Base-by-base conservation (phyloP, 495 filamentous ascomycete species). In the Pseudomonodictys pantanalensis region DNA sequence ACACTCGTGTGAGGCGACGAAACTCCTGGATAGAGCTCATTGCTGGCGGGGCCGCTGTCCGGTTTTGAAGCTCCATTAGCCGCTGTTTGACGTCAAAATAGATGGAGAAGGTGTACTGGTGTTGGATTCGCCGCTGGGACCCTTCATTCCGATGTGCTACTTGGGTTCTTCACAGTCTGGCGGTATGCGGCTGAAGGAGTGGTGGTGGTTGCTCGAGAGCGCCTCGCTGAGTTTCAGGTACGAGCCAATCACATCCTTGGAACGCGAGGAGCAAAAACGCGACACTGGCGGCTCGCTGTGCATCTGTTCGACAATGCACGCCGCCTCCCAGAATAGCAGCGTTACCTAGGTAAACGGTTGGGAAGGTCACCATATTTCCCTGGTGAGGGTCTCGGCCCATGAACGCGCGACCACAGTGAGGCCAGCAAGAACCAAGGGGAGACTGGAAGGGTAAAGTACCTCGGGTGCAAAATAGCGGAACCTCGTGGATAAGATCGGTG, bases 61-160 rank as follows among this genome's bases (percentile, higher is more conserved):
- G 28, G 52, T 56, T 67, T 67, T 62, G 64, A 63, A 60, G 64
- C 59, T 60, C 55, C 23, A 23, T 38, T 67, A 67, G 60, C 54
- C 64, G 64, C 64, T 67, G 64, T 67, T 64, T 67, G 56, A 64
- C 54, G 35, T 43, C 11, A 45, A 60, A 60, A 63, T 41, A 63
- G 54, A 39, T n/a, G 32, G 10, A 11, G 10, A 35, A 38, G 49
- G 49, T 38, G 55, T 39, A 67, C 64, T 67, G 64, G 64, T 52
- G 33, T 15, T 58, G 64, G n/a, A 41, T 49, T 60, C 52, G 24
- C 42, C 52, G 45, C 35, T 17, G 32, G 22, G 7, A 52, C 30
- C 58, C 47, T 33, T 52, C 33, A 44, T 56, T 52, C 51, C 6
- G 59, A 59, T 20, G 35, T 52, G 33, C 24, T 56, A 45, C 53